Evolutionary conservation across 2,329 filamentous ascomycete genomes (phyloP).

Genomic region (Keithomyces neogunnii): DNA sequence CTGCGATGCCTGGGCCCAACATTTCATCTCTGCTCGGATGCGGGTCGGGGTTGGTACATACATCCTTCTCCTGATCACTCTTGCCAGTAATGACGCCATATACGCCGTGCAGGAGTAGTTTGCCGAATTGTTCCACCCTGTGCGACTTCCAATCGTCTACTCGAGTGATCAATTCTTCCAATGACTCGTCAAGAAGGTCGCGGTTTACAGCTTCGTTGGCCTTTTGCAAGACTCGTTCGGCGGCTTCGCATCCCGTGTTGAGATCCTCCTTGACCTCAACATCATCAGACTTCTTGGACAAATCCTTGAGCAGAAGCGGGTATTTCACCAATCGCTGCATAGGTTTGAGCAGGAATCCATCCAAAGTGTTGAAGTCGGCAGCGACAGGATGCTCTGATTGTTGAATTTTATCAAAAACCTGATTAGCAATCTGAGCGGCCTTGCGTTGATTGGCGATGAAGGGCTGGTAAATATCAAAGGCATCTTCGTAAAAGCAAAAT

Average conservation of each 20-base stretch:
- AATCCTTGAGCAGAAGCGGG: conserved; percentile 81
- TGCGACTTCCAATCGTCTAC: conserved; percentile 98
- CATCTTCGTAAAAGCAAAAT: conserved; percentile 76
- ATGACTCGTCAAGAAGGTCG: conserved; percentile 73
- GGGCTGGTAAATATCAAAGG: conserved; percentile 88
- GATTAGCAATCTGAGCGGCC: conserved; percentile 74
- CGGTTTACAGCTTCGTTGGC: conserved; percentile 89
- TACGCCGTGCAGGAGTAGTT: conserved; percentile 77
- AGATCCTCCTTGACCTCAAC: conserved; percentile 65
- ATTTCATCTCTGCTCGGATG: neutral
- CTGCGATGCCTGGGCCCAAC: neutral
- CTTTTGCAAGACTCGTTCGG: conserved; percentile 71
- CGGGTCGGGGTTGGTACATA: conserved; percentile 31
- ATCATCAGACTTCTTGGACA: conserved; percentile 77
- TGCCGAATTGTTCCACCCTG: conserved; percentile 82
- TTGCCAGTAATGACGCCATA: conserved; percentile 87
- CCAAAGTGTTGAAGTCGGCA: conserved; percentile 76
- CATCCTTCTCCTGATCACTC: conserved; percentile 87
- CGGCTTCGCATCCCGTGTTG: conserved; percentile 66
- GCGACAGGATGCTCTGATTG: conserved; percentile 71
- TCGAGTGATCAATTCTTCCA: conserved; percentile 69
- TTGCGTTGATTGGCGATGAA: conserved; percentile 96
- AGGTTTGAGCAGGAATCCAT: conserved; percentile 89
- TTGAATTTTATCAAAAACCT: conserved; percentile 80
- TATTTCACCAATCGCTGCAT: conserved; percentile 96